phyloP scores from a whole-genome alignment of 2,329 filamentous ascomycete species.

The Juglanconis sp. region DNA sequence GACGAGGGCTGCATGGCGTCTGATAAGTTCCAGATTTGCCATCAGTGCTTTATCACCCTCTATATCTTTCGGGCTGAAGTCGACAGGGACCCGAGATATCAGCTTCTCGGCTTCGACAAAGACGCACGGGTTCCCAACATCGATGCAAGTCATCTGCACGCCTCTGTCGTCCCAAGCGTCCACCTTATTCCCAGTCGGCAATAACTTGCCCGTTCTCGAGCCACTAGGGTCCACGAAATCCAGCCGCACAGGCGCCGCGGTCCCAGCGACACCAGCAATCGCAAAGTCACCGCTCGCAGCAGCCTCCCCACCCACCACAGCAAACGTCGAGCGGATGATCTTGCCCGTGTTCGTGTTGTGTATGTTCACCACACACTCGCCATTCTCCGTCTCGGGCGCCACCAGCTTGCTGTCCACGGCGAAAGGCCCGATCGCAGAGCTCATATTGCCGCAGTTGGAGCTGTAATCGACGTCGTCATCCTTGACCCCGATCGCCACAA shows the following conservation, averaged over 20 bases:
- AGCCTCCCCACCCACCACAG: conserved; percentile 36
- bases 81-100: conserved; percentile 18
- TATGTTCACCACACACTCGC: conserved; percentile 51
- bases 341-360: conserved; percentile 72
- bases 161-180: conserved; percentile 30
- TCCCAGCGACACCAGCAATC: conserved; percentile 40
- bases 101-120: conserved; percentile 35
- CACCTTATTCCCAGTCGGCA: conserved; percentile 36
- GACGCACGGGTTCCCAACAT: conserved; percentile 40
- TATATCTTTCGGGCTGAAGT: conserved; percentile 26
- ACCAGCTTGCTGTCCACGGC: conserved; percentile 55
- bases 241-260: conserved; percentile 32
- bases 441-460: conserved; percentile 77
- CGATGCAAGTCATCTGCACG: conserved; percentile 30
- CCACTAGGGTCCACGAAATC: conserved; percentile 38
- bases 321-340: conserved; percentile 37
- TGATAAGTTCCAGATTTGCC: conserved; percentile 32
- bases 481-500: conserved; percentile 65
- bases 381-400: conserved; percentile 18
- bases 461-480: conserved; percentile 60
- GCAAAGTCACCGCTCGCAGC: conserved; percentile 29
- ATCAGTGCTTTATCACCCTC: conserved; percentile 31
- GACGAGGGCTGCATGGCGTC: conserved; percentile 32
- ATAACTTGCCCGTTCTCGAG: conserved; percentile 35
- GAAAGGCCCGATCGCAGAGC: conserved; percentile 62